Conservation (phyloP, 2,329 filamentous ascomycete genomes). For the Fonsecaea multimorphosa region DNA sequence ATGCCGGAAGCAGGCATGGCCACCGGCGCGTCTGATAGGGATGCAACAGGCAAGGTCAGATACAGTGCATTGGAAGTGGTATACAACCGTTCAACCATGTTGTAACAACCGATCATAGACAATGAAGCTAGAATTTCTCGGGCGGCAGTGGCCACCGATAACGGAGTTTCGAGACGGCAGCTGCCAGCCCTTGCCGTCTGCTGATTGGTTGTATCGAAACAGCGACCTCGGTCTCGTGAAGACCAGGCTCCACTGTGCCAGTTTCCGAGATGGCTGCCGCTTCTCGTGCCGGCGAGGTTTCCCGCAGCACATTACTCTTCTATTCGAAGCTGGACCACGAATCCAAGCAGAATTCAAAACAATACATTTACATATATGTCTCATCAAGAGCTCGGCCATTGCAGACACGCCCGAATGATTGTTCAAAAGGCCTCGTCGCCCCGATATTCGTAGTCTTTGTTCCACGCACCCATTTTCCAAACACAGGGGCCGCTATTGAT, state of each 20-base stretch:
- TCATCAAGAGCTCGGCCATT: background rate
- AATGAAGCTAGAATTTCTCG: no score
- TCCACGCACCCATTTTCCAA: background rate
- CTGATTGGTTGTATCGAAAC: background rate
- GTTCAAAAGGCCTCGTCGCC: background rate
- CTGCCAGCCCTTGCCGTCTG: background rate
- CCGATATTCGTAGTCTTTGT: background rate
- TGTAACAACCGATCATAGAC: background rate
- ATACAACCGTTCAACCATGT: no score
- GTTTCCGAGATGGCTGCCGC: constrained; percentile 1
- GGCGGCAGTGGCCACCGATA: background rate
- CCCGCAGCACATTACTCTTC: background rate
- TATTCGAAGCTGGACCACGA: background rate
- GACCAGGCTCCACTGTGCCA: background rate
- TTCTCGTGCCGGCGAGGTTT: background rate
- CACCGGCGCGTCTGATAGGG: no score
- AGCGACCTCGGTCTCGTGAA: background rate
- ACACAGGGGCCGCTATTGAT: background rate
- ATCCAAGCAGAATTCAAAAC: no score
- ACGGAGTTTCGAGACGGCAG: background rate
- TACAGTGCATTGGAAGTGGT: no score
- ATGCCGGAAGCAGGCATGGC: no score
- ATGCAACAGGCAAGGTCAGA: no score
- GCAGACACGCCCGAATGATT: background rate
- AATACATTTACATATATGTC: no score